Evolutionary conservation across 1,284 basidiomycete genomes (phyloP), one percentile per base, ranked within the genome.

Genomic region (Sporisorium exsertum): DNA sequence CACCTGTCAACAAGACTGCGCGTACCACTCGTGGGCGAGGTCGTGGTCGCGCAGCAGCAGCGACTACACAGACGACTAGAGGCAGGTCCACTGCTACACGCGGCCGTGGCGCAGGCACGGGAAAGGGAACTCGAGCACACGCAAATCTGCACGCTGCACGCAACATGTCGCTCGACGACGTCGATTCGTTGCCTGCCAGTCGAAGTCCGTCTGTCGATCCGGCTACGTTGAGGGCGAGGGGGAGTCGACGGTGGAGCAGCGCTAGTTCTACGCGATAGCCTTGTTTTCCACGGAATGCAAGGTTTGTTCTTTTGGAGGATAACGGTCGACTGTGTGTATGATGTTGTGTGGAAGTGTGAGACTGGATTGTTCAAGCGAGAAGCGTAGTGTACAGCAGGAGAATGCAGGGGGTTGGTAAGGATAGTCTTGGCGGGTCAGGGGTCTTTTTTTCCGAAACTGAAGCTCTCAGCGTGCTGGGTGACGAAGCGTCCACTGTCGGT

Each of bases 81-180:
- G 20, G 35, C 35, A 53, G 24, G 26, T 45, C 24, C 32, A 54
- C 33, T 24, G 18, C 51, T 32, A 35, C 50, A 15, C 18, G 43
- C 18, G 43, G 43, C 12, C 37, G 33, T n/a, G 54, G 43, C 10
- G 13, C 47, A 4, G 16, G 18, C 16, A 57, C 51, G 22, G 58
- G 61, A 5, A 24, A 47, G 15, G 61, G 46, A 5, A 27, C 46
- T 13, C 27, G 45, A 15, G 64, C 56, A 13, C 45, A 63, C n/a
- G 64, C 64, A 5, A 68, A 52, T 15, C 61, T 78, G 9, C 51
- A 64, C 33, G 76, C 66, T 3, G 76, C 76, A 3, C 32, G 76
- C 5, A 78, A 71, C 60, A 74, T 74, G 72, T 75, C 63, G 37
- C 53, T 78, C 8, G 76, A 78, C 55, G 72, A 75, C 32, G 33